Conservation (phyloP, 768 basidiomycete genomes). For the Gloeostereum incarnatum region DNA sequence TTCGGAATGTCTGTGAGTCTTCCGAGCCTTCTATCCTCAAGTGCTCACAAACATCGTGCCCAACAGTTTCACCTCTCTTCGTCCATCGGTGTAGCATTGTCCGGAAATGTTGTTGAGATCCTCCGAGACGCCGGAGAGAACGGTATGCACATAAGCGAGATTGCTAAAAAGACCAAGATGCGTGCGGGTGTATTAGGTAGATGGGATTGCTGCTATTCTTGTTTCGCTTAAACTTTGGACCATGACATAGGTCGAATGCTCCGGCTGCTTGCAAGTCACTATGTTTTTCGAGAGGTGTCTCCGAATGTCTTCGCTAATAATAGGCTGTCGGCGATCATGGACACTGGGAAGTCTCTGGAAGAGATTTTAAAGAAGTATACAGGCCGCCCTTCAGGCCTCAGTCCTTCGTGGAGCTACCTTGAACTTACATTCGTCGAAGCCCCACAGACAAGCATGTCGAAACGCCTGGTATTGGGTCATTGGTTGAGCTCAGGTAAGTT, state of each 20-base stretch:
- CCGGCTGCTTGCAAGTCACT: conserved; percentile 71
- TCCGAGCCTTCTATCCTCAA: conserved; percentile 4
- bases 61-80: conserved; percentile 67
- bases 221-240: no score
- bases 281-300: conserved; percentile 58
- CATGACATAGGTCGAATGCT: conserved; percentile 62
- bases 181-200: no score
- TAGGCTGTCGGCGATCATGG: conserved; percentile 58
- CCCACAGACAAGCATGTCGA: no score
- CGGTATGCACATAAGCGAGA: conserved; percentile 38
- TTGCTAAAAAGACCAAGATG: conserved; percentile 36
- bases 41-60: neutral
- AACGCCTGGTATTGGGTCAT: no score
- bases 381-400: no score
- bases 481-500: no score
- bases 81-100: conserved; percentile 65
- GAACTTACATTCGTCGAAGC: no score
- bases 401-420: no score
- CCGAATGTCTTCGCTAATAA: conserved; percentile 71
- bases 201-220: no score
- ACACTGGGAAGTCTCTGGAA: conserved; percentile 50
- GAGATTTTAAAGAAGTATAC: no score
- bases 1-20: conserved; percentile 58
- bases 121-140: conserved; percentile 52
- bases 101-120: conserved; percentile 61